These are phyloP conservation scores for Suhomyces bribrorum DNA, from an alignment of 1,139 yeast genomes.

Conservation along the genomic window DNA sequence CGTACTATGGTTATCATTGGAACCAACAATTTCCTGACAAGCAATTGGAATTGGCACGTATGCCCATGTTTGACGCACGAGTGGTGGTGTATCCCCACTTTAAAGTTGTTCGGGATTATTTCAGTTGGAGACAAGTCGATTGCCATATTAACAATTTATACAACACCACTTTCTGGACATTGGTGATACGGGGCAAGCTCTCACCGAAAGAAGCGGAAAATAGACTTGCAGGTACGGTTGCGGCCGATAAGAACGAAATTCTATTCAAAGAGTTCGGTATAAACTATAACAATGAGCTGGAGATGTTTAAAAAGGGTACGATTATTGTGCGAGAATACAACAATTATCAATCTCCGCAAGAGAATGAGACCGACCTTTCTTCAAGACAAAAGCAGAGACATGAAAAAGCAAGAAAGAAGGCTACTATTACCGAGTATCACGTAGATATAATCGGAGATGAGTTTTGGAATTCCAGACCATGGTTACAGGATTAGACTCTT, in stretches of 20 bases:
- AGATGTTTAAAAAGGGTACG: slow-evolving; percentile 85
- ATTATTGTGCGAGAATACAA: slow-evolving; percentile 58
- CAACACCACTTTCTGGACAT: slow-evolving; percentile 90
- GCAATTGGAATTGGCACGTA: slow-evolving; percentile 35
- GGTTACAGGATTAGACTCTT: slow-evolving; percentile 22
- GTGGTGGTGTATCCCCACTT: slow-evolving; percentile 81
- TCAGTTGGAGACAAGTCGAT: slow-evolving; percentile 95
- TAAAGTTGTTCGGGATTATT: slow-evolving; percentile 68
- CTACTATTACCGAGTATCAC: slow-evolving; percentile 48
- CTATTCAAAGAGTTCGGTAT: slow-evolving; percentile 74
- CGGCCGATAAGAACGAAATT: slow-evolving; percentile 86
- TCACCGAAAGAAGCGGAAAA: slow-evolving; percentile 80
- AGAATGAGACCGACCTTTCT: slow-evolving; percentile 23
- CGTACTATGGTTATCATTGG: slow-evolving; percentile 75
- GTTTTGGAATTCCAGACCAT: slow-evolving; percentile 55
- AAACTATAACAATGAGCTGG: slow-evolving; percentile 89
- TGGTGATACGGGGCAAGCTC: slow-evolving; percentile 70
- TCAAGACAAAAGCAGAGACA: slow-evolving; percentile 53
- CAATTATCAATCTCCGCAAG: slow-evolving; percentile 12
- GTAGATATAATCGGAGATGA: slow-evolving; percentile 57
- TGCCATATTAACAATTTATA: slow-evolving; percentile 94
- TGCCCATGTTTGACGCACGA: slow-evolving; percentile 91
- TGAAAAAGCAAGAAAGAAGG: slow-evolving; percentile 51
- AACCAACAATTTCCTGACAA: slow-evolving; percentile 53
- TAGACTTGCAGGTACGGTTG: slow-evolving; percentile 67